These are phyloP conservation scores for Fomitopsis schrenkii DNA, from an alignment of 1,284 basidiomycete species.

Conservation along the genomic window DNA sequence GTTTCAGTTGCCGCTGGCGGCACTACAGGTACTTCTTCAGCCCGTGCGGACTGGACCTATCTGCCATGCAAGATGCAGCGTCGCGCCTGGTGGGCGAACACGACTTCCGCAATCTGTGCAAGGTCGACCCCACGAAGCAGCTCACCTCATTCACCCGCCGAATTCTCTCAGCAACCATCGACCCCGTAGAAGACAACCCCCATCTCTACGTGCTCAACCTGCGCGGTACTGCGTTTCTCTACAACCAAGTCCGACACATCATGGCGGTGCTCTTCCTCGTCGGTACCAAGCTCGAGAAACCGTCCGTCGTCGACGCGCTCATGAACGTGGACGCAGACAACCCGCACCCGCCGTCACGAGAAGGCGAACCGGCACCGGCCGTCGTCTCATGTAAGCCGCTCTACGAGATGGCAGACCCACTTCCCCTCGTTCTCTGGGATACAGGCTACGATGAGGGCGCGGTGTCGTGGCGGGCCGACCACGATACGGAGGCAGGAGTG, in stretches of 20 bases:
- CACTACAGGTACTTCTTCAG: conserved; percentile 99
- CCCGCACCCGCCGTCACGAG: conserved; percentile 27
- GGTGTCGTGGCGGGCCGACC: conserved; percentile 70
- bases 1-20: conserved; percentile 83
- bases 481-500: conserved; percentile 25
- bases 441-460: conserved; percentile 74
- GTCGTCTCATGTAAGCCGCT: conserved; percentile 74
- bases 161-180: conserved; percentile 65
- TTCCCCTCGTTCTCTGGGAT: conserved; percentile 92
- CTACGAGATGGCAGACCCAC: conserved; percentile 90
- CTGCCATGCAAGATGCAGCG: conserved; percentile 78
- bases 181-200: conserved; percentile 31
- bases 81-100: conserved; percentile 79
- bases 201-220: conserved; percentile 81
- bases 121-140: conserved; percentile 93
- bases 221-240: conserved; percentile 87
- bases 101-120: conserved; percentile 96
- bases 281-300: conserved; percentile 77
- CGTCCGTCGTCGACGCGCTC: conserved; percentile 68
- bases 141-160: conserved; percentile 74
- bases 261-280: conserved; percentile 91
- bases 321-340: conserved; percentile 57
- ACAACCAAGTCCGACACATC: conserved; percentile 97
- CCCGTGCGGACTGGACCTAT: conserved; percentile 59
- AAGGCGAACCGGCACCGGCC: conserved; percentile 36